Conservation (phyloP, 2,329 filamentous ascomycete genomes). For the Ceratocystis ficicola region DNA sequence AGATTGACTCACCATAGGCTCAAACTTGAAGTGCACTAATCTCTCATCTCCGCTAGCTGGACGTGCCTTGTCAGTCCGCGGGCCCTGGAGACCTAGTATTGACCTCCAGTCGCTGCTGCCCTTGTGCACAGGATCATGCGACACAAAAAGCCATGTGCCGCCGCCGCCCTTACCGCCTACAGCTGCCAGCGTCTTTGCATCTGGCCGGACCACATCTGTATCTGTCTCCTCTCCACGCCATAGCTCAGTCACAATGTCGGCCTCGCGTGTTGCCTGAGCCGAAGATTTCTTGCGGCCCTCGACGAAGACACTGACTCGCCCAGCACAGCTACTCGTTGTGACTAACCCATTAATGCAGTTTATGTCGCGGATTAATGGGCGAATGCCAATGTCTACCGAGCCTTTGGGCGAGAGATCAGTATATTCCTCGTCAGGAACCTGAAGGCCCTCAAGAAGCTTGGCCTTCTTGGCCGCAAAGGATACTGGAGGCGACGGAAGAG, state of each 20-base stretch:
- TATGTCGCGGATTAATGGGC: slow-evolving; percentile 63
- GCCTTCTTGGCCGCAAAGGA: slow-evolving; percentile 52
- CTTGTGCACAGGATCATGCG: slow-evolving; percentile 55
- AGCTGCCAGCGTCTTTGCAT: slow-evolving; percentile 36
- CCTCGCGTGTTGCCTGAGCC: slow-evolving; percentile 17
- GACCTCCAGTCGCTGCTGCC: slow-evolving; percentile 26
- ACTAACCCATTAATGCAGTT: slow-evolving; percentile 65
- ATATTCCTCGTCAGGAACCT: slow-evolving; percentile 57
- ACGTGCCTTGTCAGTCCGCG: slow-evolving; percentile 24
- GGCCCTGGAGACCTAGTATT: slow-evolving; percentile 34
- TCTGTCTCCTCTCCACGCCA: slow-evolving; percentile 19
- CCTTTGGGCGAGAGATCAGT: slow-evolving; percentile 82
- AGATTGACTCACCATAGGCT: slow-evolving; percentile 64
- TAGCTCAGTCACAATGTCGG: no score
- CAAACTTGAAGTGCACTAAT: slow-evolving; percentile 77
- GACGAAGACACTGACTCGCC: slow-evolving; percentile 74
- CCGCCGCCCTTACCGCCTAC: slow-evolving; percentile 77
- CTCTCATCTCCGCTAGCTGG: slow-evolving; percentile 30
- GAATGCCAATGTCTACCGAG: slow-evolving; percentile 66
- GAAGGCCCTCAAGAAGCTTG: slow-evolving; percentile 59
- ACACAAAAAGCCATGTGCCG: slow-evolving; percentile 76
- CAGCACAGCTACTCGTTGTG: slow-evolving; percentile 88
- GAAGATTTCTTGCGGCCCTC: slow-evolving; percentile 50
- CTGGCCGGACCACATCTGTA: not conserved
- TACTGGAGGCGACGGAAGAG: slow-evolving; percentile 28